These are phyloP conservation scores for Lentinula lateritia DNA, from an alignment of 768 basidiomycete genomes.

Conservation along the genomic window DNA sequence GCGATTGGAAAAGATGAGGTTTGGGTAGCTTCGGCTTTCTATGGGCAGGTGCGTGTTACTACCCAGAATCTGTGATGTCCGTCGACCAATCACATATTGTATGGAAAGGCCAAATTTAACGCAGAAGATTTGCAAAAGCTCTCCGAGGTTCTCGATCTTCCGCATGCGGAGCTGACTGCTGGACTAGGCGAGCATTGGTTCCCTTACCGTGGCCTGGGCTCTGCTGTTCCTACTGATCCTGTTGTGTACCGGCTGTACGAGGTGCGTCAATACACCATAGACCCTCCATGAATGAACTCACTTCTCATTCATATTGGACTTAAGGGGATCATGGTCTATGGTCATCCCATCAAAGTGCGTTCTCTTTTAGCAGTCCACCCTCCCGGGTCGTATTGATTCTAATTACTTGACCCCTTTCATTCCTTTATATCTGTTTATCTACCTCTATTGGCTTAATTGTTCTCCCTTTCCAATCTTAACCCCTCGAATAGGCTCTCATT, in stretches of 20 bases:
- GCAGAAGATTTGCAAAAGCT: constrained; percentile 54
- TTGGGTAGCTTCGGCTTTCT: constrained; percentile 80
- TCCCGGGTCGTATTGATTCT: not conserved
- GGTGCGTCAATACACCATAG: constrained; percentile 29
- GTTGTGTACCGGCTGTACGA: constrained; percentile 81
- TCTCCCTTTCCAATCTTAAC: not conserved
- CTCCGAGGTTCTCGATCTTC: constrained; percentile 42
- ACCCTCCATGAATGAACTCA: not conserved
- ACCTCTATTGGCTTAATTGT: not conserved
- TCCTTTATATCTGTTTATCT: not conserved
- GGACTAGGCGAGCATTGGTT: constrained; percentile 64
- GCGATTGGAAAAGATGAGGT: constrained; percentile 69
- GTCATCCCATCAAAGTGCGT: constrained; percentile 69
- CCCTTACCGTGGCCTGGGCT: constrained; percentile 68
- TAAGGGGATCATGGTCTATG: constrained; percentile 71
- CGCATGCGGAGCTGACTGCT: constrained; percentile 28
- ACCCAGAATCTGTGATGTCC: not conserved
- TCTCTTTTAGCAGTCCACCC: not conserved
- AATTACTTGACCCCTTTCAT: not conserved
- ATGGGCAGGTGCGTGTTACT: constrained; percentile 55
- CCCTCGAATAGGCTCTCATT: constrained; percentile 48
- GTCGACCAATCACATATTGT: not conserved
- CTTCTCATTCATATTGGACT: not conserved
- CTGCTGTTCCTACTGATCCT: constrained; percentile 72
- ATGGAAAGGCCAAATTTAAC: constrained; percentile 58